Evolutionary conservation across 352 stramenopile genomes (phyloP).

Genomic region (Thalassiosira hispida): DNA sequence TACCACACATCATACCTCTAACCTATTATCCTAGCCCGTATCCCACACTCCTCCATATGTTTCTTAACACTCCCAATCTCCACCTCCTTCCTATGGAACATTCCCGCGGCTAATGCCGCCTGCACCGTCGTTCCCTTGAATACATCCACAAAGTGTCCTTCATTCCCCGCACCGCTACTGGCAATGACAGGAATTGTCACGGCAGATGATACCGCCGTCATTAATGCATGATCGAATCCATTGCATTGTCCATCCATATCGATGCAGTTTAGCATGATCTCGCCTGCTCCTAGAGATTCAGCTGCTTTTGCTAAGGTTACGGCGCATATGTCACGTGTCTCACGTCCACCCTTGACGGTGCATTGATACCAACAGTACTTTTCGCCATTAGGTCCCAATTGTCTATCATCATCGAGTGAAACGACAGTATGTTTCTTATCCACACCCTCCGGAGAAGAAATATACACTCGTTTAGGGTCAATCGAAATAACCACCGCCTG

Average conservation of each 20-base stretch:
- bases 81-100: conserved; percentile 98
- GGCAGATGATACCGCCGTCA: conserved; percentile 88
- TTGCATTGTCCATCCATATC: conserved; percentile 97
- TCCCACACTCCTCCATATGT: conserved; percentile 83
- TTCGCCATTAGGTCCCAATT: conserved; percentile 90
- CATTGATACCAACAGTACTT: conserved; percentile 97
- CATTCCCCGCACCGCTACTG: conserved; percentile 93
- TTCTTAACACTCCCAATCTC: conserved; percentile 94
- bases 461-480: conserved; percentile 90
- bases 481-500: conserved; percentile 98
- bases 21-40: conserved; percentile 53
- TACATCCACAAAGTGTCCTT: conserved; percentile 94
- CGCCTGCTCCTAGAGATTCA: conserved; percentile 93
- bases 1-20: neutral
- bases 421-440: conserved; percentile 74
- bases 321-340: conserved; percentile 85
- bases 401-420: conserved; percentile 57
- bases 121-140: conserved; percentile 92
- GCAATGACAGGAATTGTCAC: conserved; percentile 97
- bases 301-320: conserved; percentile 87
- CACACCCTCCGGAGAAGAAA: conserved; percentile 61
- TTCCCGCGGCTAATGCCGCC: conserved; percentile 96
- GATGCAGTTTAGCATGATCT: conserved; percentile 98
- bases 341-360: conserved; percentile 95
- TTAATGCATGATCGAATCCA: conserved; percentile 88